Conservation (phyloP, 2,329 filamentous ascomycete genomes). For the Alternaria novae-zelandiae region DNA sequence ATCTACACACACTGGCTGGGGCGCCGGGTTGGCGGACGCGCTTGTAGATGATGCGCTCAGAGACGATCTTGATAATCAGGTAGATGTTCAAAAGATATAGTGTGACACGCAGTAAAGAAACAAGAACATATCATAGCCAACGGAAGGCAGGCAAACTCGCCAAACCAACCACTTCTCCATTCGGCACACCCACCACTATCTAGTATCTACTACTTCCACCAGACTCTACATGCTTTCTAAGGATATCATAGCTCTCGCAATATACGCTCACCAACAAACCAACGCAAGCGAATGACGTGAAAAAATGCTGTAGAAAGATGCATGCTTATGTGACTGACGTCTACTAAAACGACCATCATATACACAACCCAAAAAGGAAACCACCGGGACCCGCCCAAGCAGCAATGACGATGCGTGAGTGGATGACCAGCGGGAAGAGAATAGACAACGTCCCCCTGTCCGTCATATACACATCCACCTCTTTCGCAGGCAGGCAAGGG, state of each 20-base stretch:
- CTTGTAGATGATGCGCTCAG: background rate
- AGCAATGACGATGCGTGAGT: slow-evolving; percentile 3
- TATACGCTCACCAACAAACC: background rate
- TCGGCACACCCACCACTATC: background rate
- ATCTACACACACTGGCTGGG: background rate
- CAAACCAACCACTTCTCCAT: background rate
- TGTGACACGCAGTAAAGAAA: background rate
- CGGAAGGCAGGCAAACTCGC: background rate
- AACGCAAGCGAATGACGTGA: background rate
- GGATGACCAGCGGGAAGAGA: background rate
- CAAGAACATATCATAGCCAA: background rate
- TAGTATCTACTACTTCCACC: background rate
- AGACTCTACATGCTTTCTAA: background rate
- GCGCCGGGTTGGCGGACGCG: background rate
- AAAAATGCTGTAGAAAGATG: background rate
- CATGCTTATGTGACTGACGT: background rate
- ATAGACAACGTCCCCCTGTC: background rate
- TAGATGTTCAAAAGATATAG: background rate
- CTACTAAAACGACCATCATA: background rate
- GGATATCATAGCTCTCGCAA: slow-evolving; percentile 1
- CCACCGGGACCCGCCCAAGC: slow-evolving; percentile 9
- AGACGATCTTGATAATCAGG: background rate
- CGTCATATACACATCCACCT: background rate
- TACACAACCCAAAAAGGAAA: slow-evolving; percentile 5
- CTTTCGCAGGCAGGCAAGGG: background rate